These are phyloP conservation scores for Rhodotorula graminis DNA, from an alignment of 768 basidiomycete genomes.

Conservation along the genomic window DNA sequence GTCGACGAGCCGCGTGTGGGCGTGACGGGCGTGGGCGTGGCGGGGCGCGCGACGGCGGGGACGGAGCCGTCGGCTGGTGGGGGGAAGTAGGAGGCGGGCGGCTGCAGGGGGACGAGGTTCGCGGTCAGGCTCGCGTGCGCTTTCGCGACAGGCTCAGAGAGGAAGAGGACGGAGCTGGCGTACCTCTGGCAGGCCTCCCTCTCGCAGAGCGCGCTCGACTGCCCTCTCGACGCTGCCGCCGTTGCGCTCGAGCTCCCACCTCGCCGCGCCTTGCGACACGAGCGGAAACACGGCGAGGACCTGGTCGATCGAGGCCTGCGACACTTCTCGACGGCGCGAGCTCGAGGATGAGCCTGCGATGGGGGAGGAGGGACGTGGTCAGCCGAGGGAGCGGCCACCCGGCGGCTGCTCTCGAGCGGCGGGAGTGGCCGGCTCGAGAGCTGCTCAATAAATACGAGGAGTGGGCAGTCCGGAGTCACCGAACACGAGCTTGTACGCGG, in stretches of 20 bases:
- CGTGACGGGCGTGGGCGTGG: not conserved
- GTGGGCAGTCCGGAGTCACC: not conserved
- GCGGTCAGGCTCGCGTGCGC: not conserved
- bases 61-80: not conserved
- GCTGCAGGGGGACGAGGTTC: not conserved
- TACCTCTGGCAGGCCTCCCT: conserved; percentile 35
- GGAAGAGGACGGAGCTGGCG: not conserved
- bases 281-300: conserved; percentile 20
- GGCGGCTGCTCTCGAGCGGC: too few species aligned
- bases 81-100: conserved; percentile 31
- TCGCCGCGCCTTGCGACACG: not conserved
- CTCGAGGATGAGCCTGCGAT: not conserved
- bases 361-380: not conserved
- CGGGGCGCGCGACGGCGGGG: not conserved
- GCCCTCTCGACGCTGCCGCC: conserved; percentile 33
- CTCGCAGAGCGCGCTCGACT: conserved; percentile 27
- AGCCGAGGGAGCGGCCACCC: too few species aligned
- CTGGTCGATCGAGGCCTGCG: conserved; percentile 16
- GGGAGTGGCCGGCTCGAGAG: too few species aligned
- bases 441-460: too few species aligned
- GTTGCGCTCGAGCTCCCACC: conserved; percentile 33
- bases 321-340: not conserved
- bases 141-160: too few species aligned
- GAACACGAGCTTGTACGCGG: conserved; percentile 23
- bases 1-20: not conserved